phyloP scores from a whole-genome alignment of 805 yeast genomes.

The Brettanomyces sp. region DNA sequence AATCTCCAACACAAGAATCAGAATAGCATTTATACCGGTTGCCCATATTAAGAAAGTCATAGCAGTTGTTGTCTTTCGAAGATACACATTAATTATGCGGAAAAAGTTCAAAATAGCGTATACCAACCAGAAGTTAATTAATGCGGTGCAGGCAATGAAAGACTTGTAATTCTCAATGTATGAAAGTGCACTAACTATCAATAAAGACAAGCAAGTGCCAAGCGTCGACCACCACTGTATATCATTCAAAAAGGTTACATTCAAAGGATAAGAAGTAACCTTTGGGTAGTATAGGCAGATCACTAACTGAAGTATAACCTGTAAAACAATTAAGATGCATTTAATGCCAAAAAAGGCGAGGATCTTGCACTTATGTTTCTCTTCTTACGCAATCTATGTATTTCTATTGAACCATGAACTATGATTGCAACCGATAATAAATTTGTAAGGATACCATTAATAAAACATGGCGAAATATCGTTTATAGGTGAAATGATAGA shows the following conservation, averaged over 20 bases:
- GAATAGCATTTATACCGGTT: slow-evolving; percentile 27
- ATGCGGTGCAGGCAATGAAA: slow-evolving; percentile 53
- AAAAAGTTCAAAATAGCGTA: slow-evolving; percentile 37
- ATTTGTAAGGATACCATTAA: slow-evolving; percentile 34
- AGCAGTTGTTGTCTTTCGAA: slow-evolving; percentile 27
- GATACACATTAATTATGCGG: slow-evolving; percentile 31
- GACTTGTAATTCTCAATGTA: slow-evolving; percentile 65
- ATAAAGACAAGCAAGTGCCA: slow-evolving; percentile 31
- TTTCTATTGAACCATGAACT: slow-evolving; percentile 28
- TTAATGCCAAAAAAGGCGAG: slow-evolving; percentile 34
- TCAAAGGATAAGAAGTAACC: slow-evolving; percentile 7
- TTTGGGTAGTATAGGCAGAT: slow-evolving; percentile 10
- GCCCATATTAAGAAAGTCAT: slow-evolving; percentile 19
- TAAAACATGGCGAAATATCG: slow-evolving; percentile 45
- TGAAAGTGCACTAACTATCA: slow-evolving; percentile 48
- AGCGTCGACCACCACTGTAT: slow-evolving; percentile 19
- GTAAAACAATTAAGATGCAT: slow-evolving; percentile 29
- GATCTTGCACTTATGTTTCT: slow-evolving; percentile 21
- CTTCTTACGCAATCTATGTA: slow-evolving; percentile 23
- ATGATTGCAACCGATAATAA: slow-evolving; percentile 28
- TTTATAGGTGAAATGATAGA: slow-evolving; percentile 30
- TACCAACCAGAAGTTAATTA: slow-evolving; percentile 71
- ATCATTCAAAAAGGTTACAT: slow-evolving; percentile 21
- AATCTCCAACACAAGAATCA: slow-evolving; percentile 37
- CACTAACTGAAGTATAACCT: slow-evolving; percentile 27